Base-by-base conservation (phyloP, 495 filamentous ascomycete genomes). In the Daldinia concentrica region DNA sequence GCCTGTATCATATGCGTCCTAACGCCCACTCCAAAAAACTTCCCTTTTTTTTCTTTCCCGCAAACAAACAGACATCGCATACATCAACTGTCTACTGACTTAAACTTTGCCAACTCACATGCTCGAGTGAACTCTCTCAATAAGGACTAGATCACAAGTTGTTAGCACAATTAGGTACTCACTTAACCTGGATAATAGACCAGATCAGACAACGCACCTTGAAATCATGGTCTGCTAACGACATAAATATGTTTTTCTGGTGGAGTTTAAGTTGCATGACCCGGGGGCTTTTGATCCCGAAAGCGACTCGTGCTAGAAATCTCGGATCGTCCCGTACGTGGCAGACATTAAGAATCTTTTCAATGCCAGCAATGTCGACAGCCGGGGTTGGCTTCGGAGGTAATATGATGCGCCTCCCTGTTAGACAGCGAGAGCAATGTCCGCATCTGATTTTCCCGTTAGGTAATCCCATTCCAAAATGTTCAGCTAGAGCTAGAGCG, bases 281-380 rank as follows among this genome's bases (percentile, higher is more conserved):
- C 24, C 86, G 73, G 0, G 88, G 87, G 69, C 86, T 89, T 50
- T 77, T 75, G 52, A 90, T 87, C 0, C 88, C 88, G 74, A 88
- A 89, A 1, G 86, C 88, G 7, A 89, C 71, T 22, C 82, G 76
- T 0, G 88, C 85, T 11, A 90, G 69, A 55, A 87, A 81, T 29
- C 86, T 69, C 7, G 87, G 82, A 77, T 90, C 88, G 58, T 90
- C 87, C 26, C 85, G 73, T 6, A 81, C 76, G 1, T 67, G 27
- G 9, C 82, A 81, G 1, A 71, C 80, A 0, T 70, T 36, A 0
- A 89, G 69, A 0, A 90, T 76, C 1, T 51, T 64, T 17, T 77
- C 54, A 56, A 89, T 81, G 1, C 65, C 72, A 0, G 50, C 32
- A 2, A 57, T 32, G 59, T 86, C 77, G n/a, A 85, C 80, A 7